Percentiles rank a stretch among this genome's conserved stretches.
Evolutionary conservation across 2,329 filamentous ascomycete genomes (phyloP).

Genomic region (Ceratocystis lukuohia): DNA sequence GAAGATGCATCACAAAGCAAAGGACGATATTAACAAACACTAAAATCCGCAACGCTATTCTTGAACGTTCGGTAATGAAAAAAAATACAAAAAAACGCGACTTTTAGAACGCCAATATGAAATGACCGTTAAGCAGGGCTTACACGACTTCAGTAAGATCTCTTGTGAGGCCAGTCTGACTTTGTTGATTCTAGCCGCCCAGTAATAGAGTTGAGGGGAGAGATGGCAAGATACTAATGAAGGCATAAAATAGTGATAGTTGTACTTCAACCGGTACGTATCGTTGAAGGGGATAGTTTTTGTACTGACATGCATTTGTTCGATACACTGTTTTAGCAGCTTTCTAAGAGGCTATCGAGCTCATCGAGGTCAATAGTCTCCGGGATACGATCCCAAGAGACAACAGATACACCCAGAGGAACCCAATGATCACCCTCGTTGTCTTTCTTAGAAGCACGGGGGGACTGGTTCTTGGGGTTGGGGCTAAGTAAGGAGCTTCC

Average conservation of each 20-base stretch:
- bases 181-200: not conserved
- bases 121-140: too few species aligned
- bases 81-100: not conserved
- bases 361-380: constrained; percentile 89
- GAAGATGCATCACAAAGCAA: not conserved
- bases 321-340: constrained; percentile 38
- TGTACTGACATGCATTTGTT: not conserved
- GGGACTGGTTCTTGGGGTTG: constrained; percentile 19
- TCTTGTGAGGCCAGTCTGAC: not conserved
- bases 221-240: not conserved
- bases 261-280: not conserved
- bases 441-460: constrained; percentile 26
- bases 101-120: not conserved
- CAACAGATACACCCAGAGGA: constrained; percentile 14
- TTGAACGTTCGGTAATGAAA: not conserved
- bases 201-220: not conserved
- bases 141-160: not conserved
- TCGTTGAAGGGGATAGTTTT: not conserved
- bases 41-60: not conserved
- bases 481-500: constrained; percentile 23
- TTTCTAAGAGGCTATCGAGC: constrained; percentile 73
- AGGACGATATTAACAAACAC: not conserved
- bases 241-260: not conserved
- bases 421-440: constrained; percentile 32
- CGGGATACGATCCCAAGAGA: constrained; percentile 54